phyloP scores from a whole-genome alignment of 2,329 filamentous ascomycete species.

The Cercospora citrullina region DNA sequence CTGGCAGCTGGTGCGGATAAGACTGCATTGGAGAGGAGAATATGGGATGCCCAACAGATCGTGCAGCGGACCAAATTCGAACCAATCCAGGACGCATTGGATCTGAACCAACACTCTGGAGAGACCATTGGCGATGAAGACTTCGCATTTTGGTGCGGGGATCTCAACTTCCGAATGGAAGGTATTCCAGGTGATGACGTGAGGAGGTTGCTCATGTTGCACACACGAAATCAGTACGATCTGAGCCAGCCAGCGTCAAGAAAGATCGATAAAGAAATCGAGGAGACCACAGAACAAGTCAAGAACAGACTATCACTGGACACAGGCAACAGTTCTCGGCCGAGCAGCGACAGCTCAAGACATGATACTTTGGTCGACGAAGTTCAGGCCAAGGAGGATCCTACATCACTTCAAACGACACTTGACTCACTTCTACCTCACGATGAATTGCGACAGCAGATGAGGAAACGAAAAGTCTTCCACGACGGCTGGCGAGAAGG shows the following conservation, averaged over 20 bases:
- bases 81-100: constrained; percentile 66
- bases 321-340: constrained; percentile 14
- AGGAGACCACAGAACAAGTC: constrained; percentile 30
- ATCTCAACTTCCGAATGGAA: constrained; percentile 90
- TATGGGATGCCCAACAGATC: constrained; percentile 87
- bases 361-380: constrained; percentile 32
- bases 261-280: constrained; percentile 42
- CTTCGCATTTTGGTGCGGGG: constrained; percentile 93
- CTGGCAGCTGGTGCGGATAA: constrained; percentile 83
- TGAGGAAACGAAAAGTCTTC: constrained; percentile 75
- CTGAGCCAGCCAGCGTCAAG: constrained; percentile 42
- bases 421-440: constrained; percentile 83
- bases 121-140: constrained; percentile 83
- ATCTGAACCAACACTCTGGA: constrained; percentile 58
- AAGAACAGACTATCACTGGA: constrained; percentile 20
- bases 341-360: constrained; percentile 22
- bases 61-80: constrained; percentile 73
- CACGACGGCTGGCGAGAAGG: constrained; percentile 93
- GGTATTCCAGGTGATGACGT: constrained; percentile 89
- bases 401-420: constrained; percentile 83
- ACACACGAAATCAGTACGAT: constrained; percentile 76
- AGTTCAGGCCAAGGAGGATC: constrained; percentile 64
- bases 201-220: constrained; percentile 75
- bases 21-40: constrained; percentile 74
- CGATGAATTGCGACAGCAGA: constrained; percentile 77